A percentile compares a stretch with the other conserved stretches of the same genome.
phyloP scores from a whole-genome alignment of 805 yeast genomes.

The Wickerhamomyces chambardii region DNA sequence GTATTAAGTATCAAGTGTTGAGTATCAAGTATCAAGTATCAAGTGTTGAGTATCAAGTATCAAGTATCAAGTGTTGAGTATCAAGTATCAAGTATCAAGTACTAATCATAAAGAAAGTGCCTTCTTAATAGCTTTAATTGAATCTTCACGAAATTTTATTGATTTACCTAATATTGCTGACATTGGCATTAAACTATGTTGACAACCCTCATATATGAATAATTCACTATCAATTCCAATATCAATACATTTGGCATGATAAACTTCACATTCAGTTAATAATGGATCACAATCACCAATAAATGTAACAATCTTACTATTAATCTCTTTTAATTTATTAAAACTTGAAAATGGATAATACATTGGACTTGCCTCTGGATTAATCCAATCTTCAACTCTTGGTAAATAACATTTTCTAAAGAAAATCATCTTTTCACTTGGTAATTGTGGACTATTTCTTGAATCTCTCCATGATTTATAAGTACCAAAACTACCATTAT shows the following conservation, averaged over 20 bases:
- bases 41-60: too few species aligned
- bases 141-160: too few species aligned
- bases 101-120: too few species aligned
- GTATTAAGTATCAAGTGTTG: too few species aligned
- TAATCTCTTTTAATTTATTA: slow-evolving; percentile 27
- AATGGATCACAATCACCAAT: slow-evolving; percentile 27
- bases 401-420: slow-evolving; percentile 32
- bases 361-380: slow-evolving; percentile 31
- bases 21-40: too few species aligned
- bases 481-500: slow-evolving; percentile 27
- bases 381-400: slow-evolving; percentile 13
- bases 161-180: too few species aligned
- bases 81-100: too few species aligned
- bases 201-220: too few species aligned
- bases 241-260: slow-evolving; percentile 21
- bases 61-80: too few species aligned
- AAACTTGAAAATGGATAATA: slow-evolving; percentile 31
- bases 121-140: too few species aligned
- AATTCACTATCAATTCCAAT: too few species aligned
- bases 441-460: slow-evolving; percentile 31
- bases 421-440: slow-evolving; percentile 38
- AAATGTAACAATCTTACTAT: slow-evolving; percentile 24
- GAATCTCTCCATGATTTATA: slow-evolving; percentile 28
- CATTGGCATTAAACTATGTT: too few species aligned
- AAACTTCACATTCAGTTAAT: slow-evolving; percentile 33